Conservation (phyloP, 306 rosid genomes). For the Sicyos edulis region DNA sequence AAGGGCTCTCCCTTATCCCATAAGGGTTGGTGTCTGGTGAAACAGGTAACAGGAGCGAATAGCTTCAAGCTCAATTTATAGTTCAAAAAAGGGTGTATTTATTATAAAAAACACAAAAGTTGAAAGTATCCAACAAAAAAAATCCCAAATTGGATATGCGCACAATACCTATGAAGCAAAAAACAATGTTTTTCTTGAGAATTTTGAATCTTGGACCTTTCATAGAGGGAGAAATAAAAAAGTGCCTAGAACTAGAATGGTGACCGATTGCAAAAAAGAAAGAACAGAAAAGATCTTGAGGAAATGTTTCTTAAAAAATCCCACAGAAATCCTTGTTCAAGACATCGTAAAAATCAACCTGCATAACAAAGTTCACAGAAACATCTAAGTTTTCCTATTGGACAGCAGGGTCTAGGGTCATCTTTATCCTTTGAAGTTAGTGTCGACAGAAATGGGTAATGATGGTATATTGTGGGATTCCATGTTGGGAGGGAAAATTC, state of each 20-base stretch:
- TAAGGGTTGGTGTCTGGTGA: not conserved
- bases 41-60: not conserved
- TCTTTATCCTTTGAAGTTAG: not conserved
- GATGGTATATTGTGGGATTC: not conserved
- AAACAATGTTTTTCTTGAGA: too few relatives aligned
- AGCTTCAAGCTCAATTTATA: not conserved
- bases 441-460: not conserved
- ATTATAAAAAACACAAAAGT: not conserved
- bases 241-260: not conserved
- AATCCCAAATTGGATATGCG: not conserved
- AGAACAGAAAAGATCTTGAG: not conserved
- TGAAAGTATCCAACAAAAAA: not conserved
- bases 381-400: not conserved
- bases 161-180: too few relatives aligned
- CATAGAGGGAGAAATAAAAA: not conserved
- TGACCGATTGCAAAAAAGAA: not conserved
- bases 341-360: not conserved
- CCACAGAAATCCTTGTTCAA: not conserved
- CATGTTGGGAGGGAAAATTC: not conserved
- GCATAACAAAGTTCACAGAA: not conserved
- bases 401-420: not conserved
- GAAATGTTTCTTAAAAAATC: not conserved
- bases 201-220: too few relatives aligned
- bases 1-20: not conserved
- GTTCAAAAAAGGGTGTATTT: not conserved